Base-by-base conservation (phyloP, 441 rosid genomes). In the Pelargonium australe region DNA sequence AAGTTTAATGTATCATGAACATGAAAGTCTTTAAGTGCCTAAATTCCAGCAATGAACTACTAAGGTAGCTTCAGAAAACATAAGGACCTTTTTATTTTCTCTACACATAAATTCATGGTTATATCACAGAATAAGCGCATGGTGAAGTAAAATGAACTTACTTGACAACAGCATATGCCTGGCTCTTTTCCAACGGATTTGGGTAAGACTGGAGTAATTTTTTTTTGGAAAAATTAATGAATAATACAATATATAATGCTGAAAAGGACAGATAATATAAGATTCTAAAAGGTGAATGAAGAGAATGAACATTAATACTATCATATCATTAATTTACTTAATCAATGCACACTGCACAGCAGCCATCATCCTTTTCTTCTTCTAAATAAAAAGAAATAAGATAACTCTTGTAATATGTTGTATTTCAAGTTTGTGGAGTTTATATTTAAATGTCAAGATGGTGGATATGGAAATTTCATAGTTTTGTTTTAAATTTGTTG, bases 141-240 rank as follows among this genome's bases (percentile, higher is more conserved):
- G 2, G 57, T 49, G n/a, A 49, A 12, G 57, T 49, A 12, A 49
- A 49, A 49, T 49, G 57, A 23, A 77, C 93, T 84, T 80, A 90
- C 98, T 90, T 92, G 37, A 92, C 98, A 23, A 90, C 95, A 0
- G 94, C 87, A 77, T 83, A 92, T 9, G 97, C 92, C 45, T 96
- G 97, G 70, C 90, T 89, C 76, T 90, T 83, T 78, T 87, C 90
- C 70, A 92, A 67, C 66, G 95, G 97, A 75, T 92, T 92, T 16
- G 89, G 49, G 72, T 80, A 88, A 17, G 82, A 83, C 96, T 90
- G 85, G 5, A 49, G 57, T 12, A 49, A 49, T 11, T 11, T 11
- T 12, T 49, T 25, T 25, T 1, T 1, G 2, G 2, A 49, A 12
- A 12, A 5, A n/a, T n/a, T n/a, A 49, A 13, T 49, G 57, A 49